These are phyloP conservation scores for Globisporangium irregulare DNA, from an alignment of 352 stramenopile genomes.

Conservation along the genomic window DNA sequence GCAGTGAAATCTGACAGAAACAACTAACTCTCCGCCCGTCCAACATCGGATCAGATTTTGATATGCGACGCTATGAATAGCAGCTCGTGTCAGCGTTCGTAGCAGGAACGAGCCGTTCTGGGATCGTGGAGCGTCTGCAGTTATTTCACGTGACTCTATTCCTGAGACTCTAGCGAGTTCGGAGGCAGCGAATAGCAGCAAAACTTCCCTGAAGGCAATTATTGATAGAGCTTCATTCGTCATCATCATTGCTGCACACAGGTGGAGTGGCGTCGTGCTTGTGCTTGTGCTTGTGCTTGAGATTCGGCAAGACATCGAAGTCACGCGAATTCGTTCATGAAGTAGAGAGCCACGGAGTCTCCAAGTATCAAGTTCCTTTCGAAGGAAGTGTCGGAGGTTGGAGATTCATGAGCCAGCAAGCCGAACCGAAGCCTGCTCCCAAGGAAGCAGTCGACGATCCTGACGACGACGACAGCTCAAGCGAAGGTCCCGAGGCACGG, in stretches of 20 bases:
- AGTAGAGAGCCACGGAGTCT: background rate
- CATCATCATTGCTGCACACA: background rate
- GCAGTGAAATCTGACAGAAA: background rate
- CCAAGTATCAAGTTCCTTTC: background rate
- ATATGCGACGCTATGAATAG: background rate
- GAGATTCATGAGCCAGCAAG: constrained; percentile 7
- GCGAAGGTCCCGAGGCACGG: background rate
- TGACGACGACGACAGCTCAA: background rate
- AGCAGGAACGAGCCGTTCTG: background rate
- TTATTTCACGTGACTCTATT: background rate
- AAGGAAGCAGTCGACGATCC: background rate
- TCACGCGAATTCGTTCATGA: background rate
- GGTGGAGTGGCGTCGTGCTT: too few relatives aligned
- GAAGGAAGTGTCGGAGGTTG: background rate
- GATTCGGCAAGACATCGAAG: background rate
- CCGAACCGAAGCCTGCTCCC: background rate
- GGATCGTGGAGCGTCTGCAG: background rate
- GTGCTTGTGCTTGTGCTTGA: too few relatives aligned
- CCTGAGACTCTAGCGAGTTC: too few relatives aligned
- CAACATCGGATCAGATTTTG: background rate
- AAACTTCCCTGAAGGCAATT: background rate
- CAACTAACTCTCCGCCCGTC: background rate
- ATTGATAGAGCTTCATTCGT: background rate
- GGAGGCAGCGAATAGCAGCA: too few relatives aligned
- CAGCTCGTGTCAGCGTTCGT: background rate